These are phyloP conservation scores for Fusarium zealandicum DNA, from an alignment of 2,329 filamentous ascomycete genomes.

Conservation along the genomic window DNA sequence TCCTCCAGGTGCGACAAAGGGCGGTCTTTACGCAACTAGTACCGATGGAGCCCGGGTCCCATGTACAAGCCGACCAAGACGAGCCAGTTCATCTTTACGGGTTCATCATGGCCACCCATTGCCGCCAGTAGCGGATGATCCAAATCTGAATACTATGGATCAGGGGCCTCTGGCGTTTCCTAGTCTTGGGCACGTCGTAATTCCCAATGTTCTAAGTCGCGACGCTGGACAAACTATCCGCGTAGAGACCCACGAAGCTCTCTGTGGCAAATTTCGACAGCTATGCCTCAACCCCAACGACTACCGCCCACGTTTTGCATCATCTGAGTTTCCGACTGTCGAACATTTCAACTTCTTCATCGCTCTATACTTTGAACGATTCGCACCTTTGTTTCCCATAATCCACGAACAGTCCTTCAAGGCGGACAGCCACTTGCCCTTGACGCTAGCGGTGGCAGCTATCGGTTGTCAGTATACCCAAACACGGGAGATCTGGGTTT, in stretches of 20 bases:
- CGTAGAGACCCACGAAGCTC: background rate
- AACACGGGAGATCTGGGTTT: constrained; percentile 28
- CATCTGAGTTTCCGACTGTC: constrained; percentile 36
- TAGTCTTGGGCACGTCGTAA: background rate
- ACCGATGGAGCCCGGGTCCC: constrained; percentile 28
- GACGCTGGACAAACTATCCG: background rate
- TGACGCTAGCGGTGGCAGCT: constrained; percentile 34
- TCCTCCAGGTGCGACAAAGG: background rate
- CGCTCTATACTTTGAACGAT: constrained; percentile 44
- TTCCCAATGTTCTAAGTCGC: no score
- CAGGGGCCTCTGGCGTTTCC: background rate
- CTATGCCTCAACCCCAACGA: constrained; percentile 11
- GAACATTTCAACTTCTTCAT: constrained; percentile 43
- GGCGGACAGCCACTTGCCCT: constrained; percentile 28
- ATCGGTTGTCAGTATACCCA: constrained; percentile 38
- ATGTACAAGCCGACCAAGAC: constrained; percentile 24
- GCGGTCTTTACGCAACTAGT: constrained; percentile 30
- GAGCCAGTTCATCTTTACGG: background rate
- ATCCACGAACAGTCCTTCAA: constrained; percentile 30
- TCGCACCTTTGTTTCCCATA: constrained; percentile 44
- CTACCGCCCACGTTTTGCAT: background rate
- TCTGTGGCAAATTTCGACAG: background rate
- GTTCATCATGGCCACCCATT: background rate
- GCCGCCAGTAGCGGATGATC: background rate
- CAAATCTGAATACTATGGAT: background rate